Conservation (phyloP, 164 flowering plant species). For the Vitis riparia region DNA sequence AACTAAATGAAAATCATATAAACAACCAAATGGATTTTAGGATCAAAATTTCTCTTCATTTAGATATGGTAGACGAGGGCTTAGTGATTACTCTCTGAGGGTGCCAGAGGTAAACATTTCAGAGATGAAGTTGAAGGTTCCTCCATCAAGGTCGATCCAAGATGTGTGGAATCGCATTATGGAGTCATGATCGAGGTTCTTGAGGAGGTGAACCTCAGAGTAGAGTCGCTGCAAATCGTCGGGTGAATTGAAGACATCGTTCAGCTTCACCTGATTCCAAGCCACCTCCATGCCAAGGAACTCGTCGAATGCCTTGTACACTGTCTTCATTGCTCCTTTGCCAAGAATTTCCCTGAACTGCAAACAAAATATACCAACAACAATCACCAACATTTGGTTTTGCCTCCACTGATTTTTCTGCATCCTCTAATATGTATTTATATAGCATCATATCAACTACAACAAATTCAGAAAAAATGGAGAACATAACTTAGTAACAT, state of each 20-base stretch:
- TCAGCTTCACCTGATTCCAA: constrained; percentile 76
- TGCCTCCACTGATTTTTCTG: not conserved
- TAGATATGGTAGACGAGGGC: not conserved
- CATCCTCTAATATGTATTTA: too few relatives aligned
- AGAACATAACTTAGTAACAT: too few relatives aligned
- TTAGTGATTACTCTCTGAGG: constrained; percentile 64
- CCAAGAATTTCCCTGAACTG: constrained; percentile 81
- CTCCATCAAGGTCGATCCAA: constrained; percentile 62
- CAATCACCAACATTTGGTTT: not conserved
- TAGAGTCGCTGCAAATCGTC: constrained; percentile 73
- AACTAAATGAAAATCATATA: not conserved
- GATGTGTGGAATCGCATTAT: constrained; percentile 62
- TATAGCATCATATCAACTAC: too few relatives aligned
- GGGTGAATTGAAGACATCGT: constrained; percentile 59
- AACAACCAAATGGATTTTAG: not conserved
- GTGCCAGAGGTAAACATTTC: constrained; percentile 96
- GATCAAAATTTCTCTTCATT: too few relatives aligned
- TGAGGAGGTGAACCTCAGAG: constrained; percentile 88
- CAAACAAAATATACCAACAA: constrained; percentile 1
- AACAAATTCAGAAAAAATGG: too few relatives aligned
- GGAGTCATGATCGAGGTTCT: constrained; percentile 71
- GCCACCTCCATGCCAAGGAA: constrained; percentile 87
- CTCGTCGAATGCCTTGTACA: constrained; percentile 83
- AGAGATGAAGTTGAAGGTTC: constrained; percentile 92
- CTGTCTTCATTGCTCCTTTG: constrained; percentile 86